phyloP scores from a whole-genome alignment of 1,284 basidiomycete species.

The Boletus smithii region DNA sequence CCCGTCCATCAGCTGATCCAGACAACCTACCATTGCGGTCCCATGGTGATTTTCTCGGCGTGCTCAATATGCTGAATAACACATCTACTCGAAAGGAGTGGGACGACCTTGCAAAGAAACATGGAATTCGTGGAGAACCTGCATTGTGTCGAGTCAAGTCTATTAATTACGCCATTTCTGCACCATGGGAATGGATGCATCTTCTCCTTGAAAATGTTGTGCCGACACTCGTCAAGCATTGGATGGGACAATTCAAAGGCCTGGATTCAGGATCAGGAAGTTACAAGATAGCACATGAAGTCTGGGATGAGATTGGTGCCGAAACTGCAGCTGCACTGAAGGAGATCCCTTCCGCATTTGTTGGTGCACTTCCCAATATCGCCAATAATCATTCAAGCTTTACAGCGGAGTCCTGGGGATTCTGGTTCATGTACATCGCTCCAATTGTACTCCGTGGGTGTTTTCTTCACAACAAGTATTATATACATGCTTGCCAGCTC shows the following conservation, averaged over 20 bases:
- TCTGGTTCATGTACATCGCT: constrained; percentile 14
- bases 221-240: constrained; percentile 24
- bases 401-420: constrained; percentile 11
- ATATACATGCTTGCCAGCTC: constrained; percentile 7
- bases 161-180: not conserved
- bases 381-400: not conserved
- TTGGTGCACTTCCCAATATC: constrained; percentile 3
- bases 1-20: too few species aligned
- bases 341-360: constrained; percentile 7
- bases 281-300: constrained; percentile 17
- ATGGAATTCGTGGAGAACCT: too few species aligned
- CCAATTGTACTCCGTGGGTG: not conserved
- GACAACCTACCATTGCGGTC: too few species aligned
- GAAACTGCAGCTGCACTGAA: constrained; percentile 8
- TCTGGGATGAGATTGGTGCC: constrained; percentile 24
- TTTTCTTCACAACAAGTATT: constrained; percentile 10
- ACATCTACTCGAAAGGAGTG: too few species aligned
- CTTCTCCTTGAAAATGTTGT: constrained; percentile 28
- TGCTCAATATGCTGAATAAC: too few species aligned
- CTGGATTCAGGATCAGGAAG: constrained; percentile 19
- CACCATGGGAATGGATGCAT: constrained; percentile 36
- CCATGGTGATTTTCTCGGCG: too few species aligned
- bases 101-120: too few species aligned
- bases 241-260: constrained; percentile 32
- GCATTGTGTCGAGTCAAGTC: not conserved